Percentiles rank a stretch among this genome's conserved stretches.
Evolutionary conservation across 129 eudicot species (phyloP).

Genomic region (Centella asiatica): DNA sequence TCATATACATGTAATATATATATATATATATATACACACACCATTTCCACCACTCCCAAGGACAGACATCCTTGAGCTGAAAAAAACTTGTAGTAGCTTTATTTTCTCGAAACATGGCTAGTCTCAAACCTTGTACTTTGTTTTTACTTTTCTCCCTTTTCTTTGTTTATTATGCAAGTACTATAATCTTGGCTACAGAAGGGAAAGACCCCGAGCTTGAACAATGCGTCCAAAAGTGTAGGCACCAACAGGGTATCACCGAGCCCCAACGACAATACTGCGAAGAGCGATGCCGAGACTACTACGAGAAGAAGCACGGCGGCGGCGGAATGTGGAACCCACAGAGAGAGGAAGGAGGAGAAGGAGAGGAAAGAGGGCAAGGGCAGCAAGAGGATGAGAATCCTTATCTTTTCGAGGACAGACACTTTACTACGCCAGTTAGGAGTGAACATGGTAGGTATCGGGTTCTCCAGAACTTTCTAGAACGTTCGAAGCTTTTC

Average conservation of each 20-base stretch:
- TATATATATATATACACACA: no score
- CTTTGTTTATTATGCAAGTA: not conserved
- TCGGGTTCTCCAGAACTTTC: constrained; percentile 49
- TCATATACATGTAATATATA: no score
- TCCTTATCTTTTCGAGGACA: constrained; percentile 58
- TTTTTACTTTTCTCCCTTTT: not conserved
- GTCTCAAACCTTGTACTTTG: not conserved
- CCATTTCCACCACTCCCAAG: no score
- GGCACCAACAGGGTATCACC: not conserved
- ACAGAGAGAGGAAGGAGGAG: no score
- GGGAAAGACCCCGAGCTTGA: not conserved
- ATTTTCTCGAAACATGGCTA: no score
- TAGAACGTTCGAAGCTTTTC: constrained; percentile 55
- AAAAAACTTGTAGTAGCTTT: no score
- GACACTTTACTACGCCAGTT: constrained; percentile 37
- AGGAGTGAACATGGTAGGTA: constrained; percentile 46
- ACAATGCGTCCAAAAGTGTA: not conserved
- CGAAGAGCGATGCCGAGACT: not conserved
- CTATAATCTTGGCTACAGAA: not conserved
- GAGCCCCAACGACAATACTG: not conserved
- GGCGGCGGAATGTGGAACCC: not conserved
- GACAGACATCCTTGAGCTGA: no score
- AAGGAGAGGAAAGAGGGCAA: no score
- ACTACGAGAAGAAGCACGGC: not conserved
- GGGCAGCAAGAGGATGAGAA: constrained; percentile 3